Evolutionary conservation across 192 early-diverging fungal genomes (phyloP).

Genomic region (Coemansia sp.): DNA sequence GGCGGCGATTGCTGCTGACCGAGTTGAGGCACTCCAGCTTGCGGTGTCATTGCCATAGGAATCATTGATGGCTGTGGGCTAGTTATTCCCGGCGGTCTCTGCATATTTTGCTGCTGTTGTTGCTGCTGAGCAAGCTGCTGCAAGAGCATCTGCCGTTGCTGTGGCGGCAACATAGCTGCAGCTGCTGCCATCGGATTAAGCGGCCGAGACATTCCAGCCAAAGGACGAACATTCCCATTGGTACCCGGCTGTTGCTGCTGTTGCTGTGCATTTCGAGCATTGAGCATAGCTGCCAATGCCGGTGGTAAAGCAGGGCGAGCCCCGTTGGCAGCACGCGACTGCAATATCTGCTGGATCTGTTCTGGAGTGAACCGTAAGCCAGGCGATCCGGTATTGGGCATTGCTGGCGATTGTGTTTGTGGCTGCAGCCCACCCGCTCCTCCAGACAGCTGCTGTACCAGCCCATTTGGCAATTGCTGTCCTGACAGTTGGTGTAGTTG

Average conservation of each 20-base stretch:
- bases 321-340: slow-evolving; percentile 44
- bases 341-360: slow-evolving; percentile 43
- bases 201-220: slow-evolving; percentile 15
- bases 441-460: slow-evolving; percentile 11
- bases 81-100: slow-evolving; percentile 5
- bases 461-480: slow-evolving; percentile 18
- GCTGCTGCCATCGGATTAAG: slow-evolving; percentile 19
- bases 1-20: slow-evolving; percentile 33
- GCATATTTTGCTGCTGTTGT: slow-evolving; percentile 21
- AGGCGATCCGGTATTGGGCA: slow-evolving; percentile 12
- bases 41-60: slow-evolving; percentile 21
- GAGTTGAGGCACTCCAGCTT: slow-evolving; percentile 9
- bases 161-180: slow-evolving; percentile 33
- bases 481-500: slow-evolving; percentile 13
- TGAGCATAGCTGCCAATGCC: slow-evolving; percentile 39
- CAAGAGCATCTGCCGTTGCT: slow-evolving; percentile 41
- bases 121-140: slow-evolving; percentile 44
- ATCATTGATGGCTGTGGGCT: slow-evolving; percentile 12
- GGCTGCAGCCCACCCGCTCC: slow-evolving; percentile 15
- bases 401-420: slow-evolving; percentile 14
- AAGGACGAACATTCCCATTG: slow-evolving; percentile 12
- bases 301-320: slow-evolving; percentile 35
- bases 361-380: slow-evolving; percentile 38
- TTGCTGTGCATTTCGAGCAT: slow-evolving; percentile 14
- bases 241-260: slow-evolving; percentile 23